Evolutionary conservation across 2,329 filamentous ascomycete species (phyloP), one percentile per base, ranked within the genome.

Genomic region (Hymenoscyphus scutula): DNA sequence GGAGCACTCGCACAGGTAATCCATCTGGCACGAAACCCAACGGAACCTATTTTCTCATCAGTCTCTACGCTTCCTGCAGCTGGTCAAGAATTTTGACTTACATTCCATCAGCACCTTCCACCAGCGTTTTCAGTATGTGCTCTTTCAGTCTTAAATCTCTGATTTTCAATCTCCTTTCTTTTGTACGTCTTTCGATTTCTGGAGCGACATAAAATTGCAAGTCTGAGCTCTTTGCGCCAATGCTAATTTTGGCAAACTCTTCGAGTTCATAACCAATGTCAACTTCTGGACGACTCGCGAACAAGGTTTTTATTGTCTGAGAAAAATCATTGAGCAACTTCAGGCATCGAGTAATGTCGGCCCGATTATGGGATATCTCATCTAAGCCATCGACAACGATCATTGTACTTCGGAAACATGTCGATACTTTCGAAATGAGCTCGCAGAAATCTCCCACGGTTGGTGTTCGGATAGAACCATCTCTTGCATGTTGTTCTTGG

Each of bases 21-120:
- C 73, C 32, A 74, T 64, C 32, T 74, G 72, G 58, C 71, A 74
- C 37, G 72, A 34, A 8, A 72, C 71, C 73, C 71, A 74, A 25
- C 71, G 72, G 53, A 72, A 72, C 70, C 69, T 72, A 67, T 15
- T 57, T 10, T 15, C n/a, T 41, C 8, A 17, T 56, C 23, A 37
- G 53, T n/a, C n/a, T n/a, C n/a, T n/a, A n/a, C n/a, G n/a, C n/a
- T n/a, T n/a, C n/a, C n/a, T n/a, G n/a, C 10, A 5, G n/a, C 13
- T 30, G 6, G 23, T 8, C 13, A 5, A 6, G n/a, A n/a, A n/a
- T n/a, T 38, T 1, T 27, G 23, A 61, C 62, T 58, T 32, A 70
- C 70, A 73, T 72, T 48, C 71, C 68, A 23, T 67, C 55, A 4
- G 69, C 68, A 7, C 60, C 59, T 1, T 63, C 53, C 10, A 65